These are phyloP conservation scores for Saccharomyces cerevisiae DNA, from an alignment of 805 yeast genomes.

Conservation along the genomic window DNA sequence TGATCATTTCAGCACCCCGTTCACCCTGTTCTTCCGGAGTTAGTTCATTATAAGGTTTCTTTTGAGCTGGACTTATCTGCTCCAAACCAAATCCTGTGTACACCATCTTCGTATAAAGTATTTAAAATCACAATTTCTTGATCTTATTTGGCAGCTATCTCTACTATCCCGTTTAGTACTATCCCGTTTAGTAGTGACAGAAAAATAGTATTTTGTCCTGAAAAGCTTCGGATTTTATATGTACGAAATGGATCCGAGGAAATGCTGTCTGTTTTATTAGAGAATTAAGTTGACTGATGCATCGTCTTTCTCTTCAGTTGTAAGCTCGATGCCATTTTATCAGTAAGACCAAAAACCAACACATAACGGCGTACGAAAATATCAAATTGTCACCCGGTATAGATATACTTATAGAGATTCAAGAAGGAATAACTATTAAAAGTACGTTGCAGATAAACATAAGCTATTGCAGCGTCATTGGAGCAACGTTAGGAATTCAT, in stretches of 20 bases:
- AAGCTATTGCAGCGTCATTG: no score
- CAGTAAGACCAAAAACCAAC: not conserved
- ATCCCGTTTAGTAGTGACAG: not conserved
- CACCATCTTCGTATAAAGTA: constrained; percentile 22
- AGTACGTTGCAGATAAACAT: not conserved
- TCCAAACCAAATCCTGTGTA: constrained; percentile 38
- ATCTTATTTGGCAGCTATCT: not conserved
- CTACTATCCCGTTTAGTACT: not conserved
- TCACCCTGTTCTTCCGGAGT: constrained; percentile 90
- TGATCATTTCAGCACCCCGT: constrained; percentile 76
- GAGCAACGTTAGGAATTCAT: constrained; percentile 1
- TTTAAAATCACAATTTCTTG: not conserved
- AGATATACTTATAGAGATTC: not conserved
- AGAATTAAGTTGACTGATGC: not conserved
- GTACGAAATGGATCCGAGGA: not conserved
- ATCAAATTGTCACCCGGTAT: not conserved
- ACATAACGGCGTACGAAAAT: not conserved
- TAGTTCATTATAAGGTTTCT: constrained; percentile 58
- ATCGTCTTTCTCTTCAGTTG: not conserved
- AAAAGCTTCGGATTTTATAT: not conserved
- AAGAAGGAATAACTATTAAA: not conserved
- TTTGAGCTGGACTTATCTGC: constrained; percentile 32
- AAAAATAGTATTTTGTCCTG: not conserved
- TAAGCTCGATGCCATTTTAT: not conserved
- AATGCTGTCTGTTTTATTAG: not conserved